A percentile compares a stretch with the other conserved stretches of the same genome.
Conservation (phyloP, 768 basidiomycete species). For the Macrolepiota dolichaula region DNA sequence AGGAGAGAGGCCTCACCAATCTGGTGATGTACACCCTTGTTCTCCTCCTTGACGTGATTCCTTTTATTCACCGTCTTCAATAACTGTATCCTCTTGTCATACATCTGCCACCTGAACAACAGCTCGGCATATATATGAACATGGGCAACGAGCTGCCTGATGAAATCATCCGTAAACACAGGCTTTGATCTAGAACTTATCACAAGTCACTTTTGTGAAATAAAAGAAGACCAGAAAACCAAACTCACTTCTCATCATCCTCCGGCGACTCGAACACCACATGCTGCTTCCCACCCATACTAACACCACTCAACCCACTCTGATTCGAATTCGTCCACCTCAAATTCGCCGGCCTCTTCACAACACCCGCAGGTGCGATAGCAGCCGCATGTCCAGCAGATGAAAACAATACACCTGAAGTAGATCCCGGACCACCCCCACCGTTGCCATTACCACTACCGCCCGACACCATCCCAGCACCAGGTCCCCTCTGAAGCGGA, state of each 20-base stretch:
- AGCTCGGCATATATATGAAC: conserved; percentile 72
- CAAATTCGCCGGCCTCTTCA: conserved; percentile 37
- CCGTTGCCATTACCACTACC: neutral
- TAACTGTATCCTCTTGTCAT: conserved; percentile 69
- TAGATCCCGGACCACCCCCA: neutral
- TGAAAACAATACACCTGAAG: conserved; percentile 31
- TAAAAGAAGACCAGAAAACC: conserved; percentile 10
- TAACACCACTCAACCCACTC: conserved; percentile 9
- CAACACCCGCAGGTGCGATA: neutral
- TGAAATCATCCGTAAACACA: conserved; percentile 33
- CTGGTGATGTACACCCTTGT: conserved; percentile 23
- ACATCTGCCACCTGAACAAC: conserved; percentile 69
- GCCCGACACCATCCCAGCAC: conserved; percentile 12
- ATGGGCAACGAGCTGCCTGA: conserved; percentile 47
- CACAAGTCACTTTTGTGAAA: conserved; percentile 3
- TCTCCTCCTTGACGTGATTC: conserved; percentile 13
- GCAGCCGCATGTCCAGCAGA: conserved; percentile 29
- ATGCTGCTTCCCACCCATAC: conserved; percentile 19
- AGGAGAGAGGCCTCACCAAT: conserved; percentile 28
- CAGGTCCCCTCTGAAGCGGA: conserved; percentile 28
- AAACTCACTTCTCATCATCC: conserved; percentile 21
- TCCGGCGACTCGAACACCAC: conserved; percentile 34
- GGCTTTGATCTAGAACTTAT: conserved; percentile 17
- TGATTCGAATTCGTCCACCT: conserved; percentile 32
- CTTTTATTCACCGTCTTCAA: conserved; percentile 54